Percentiles rank a stretch among this genome's conserved stretches.
These are phyloP conservation scores for Colletotrichum liaoningense DNA, from an alignment of 2,329 filamentous ascomycete genomes.

Conservation along the genomic window DNA sequence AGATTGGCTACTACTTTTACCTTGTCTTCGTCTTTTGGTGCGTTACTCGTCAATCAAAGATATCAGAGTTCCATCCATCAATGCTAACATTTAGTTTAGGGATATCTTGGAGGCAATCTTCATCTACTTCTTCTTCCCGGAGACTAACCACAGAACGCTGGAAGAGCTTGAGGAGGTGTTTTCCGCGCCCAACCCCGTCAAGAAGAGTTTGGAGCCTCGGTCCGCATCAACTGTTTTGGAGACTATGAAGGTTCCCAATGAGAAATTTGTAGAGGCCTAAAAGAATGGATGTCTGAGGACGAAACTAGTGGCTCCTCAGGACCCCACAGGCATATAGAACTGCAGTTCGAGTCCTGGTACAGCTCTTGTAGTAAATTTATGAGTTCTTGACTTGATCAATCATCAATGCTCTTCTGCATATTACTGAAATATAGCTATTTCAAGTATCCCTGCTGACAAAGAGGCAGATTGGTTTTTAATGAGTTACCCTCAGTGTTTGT, in stretches of 20 bases:
- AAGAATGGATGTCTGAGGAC: too few relatives aligned
- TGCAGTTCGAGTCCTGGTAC: background rate
- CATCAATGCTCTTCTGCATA: too few relatives aligned
- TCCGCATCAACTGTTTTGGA: slow-evolving; percentile 54
- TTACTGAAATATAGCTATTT: too few relatives aligned
- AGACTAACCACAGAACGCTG: slow-evolving; percentile 61
- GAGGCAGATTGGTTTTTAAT: background rate
- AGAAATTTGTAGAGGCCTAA: slow-evolving; percentile 10
- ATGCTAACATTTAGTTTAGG: background rate
- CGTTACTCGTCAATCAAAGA: background rate
- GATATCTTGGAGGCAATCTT: slow-evolving; percentile 53
- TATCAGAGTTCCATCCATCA: background rate
- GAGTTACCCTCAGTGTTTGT: background rate
- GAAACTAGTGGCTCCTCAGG: too few relatives aligned
- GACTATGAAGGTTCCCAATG: slow-evolving; percentile 32
- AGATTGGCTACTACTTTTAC: slow-evolving; percentile 58
- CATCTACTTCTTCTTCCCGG: slow-evolving; percentile 63
- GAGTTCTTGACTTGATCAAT: background rate
- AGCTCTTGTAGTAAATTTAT: background rate
- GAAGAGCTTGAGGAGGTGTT: slow-evolving; percentile 67
- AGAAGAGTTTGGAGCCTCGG: slow-evolving; percentile 54
- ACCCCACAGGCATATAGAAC: too few relatives aligned
- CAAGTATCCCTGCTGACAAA: too few relatives aligned
- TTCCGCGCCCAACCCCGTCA: slow-evolving; percentile 57
- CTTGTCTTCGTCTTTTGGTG: slow-evolving; percentile 58